These are phyloP conservation scores for Ensete glaucum DNA, from an alignment of 176 grass and related monocot species.

Conservation along the genomic window DNA sequence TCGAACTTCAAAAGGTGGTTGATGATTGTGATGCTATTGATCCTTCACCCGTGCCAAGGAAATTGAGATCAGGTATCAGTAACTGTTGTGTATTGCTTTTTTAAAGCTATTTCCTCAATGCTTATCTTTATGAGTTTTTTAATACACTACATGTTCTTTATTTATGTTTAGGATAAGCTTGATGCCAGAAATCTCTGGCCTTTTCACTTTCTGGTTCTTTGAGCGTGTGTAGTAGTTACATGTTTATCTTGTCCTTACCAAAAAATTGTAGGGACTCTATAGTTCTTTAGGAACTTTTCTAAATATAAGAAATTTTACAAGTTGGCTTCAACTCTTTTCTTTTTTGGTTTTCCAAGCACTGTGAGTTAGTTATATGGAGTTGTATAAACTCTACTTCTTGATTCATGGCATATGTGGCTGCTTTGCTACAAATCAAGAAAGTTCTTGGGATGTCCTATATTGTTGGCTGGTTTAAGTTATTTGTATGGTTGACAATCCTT, in stretches of 20 bases:
- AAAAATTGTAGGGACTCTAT: too few species aligned
- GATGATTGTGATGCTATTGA: constrained; percentile 37
- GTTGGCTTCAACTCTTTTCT: too few species aligned
- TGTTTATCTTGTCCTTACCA: too few species aligned
- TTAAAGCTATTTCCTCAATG: not conserved
- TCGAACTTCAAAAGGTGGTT: constrained; percentile 23
- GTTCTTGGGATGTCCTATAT: too few species aligned
- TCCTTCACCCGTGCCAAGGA: constrained; percentile 55
- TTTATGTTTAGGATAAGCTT: not conserved
- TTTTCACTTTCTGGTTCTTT: too few species aligned
- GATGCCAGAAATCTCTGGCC: too few species aligned
- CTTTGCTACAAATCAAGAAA: too few species aligned
- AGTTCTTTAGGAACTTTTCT: too few species aligned
- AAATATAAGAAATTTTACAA: too few species aligned
- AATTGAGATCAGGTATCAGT: constrained; percentile 69
- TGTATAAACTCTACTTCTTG: not conserved
- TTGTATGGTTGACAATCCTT: not conserved
- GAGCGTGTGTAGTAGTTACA: too few species aligned
- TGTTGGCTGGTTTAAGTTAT: too few species aligned
- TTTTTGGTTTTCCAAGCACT: not conserved
- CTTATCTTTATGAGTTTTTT: not conserved
- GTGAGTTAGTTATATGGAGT: not conserved
- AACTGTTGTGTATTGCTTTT: not conserved
- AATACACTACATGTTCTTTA: not conserved
- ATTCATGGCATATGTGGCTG: not conserved